These are phyloP conservation scores for Tylopilus subfusipes DNA, from an alignment of 768 basidiomycete species.

Conservation along the genomic window DNA sequence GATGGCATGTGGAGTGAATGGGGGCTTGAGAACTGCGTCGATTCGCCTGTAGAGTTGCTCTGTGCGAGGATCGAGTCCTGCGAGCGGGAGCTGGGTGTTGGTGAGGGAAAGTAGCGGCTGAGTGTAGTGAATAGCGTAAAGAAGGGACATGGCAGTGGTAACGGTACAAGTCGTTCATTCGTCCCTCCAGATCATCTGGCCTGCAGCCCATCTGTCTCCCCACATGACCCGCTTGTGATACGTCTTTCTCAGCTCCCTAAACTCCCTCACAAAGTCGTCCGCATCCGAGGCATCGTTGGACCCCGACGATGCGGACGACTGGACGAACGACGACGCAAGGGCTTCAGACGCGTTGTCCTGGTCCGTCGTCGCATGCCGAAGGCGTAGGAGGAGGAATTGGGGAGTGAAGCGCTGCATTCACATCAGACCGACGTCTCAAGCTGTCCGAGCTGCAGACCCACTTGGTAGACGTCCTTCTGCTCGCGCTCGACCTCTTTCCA, in stretches of 20 bases:
- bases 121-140: conserved; percentile 29
- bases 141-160: conserved; percentile 14
- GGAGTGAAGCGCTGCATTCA: conserved; percentile 70
- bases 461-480: conserved; percentile 87
- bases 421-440: conserved; percentile 9
- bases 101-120: conserved; percentile 22
- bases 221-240: conserved; percentile 93
- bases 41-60: conserved; percentile 12
- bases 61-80: conserved; percentile 7
- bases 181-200: conserved; percentile 84
- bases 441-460: conserved; percentile 28
- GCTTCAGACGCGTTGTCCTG: conserved; percentile 90
- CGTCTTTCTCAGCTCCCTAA: conserved; percentile 81
- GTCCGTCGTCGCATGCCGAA: conserved; percentile 82
- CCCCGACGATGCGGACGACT: conserved; percentile 42
- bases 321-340: conserved; percentile 79
- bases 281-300: conserved; percentile 45
- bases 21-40: conserved; percentile 20
- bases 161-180: conserved; percentile 30
- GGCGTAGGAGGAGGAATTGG: conserved; percentile 83
- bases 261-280: conserved; percentile 84
- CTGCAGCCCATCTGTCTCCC: conserved; percentile 82
- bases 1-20: conserved; percentile 18
- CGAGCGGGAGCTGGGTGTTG: conserved; percentile 6
- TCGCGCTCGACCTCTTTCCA: conserved; percentile 89